Evolutionary conservation across 768 basidiomycete genomes (phyloP), one percentile per base, ranked within the genome.

Genomic region (Filobasidium wieringae): DNA sequence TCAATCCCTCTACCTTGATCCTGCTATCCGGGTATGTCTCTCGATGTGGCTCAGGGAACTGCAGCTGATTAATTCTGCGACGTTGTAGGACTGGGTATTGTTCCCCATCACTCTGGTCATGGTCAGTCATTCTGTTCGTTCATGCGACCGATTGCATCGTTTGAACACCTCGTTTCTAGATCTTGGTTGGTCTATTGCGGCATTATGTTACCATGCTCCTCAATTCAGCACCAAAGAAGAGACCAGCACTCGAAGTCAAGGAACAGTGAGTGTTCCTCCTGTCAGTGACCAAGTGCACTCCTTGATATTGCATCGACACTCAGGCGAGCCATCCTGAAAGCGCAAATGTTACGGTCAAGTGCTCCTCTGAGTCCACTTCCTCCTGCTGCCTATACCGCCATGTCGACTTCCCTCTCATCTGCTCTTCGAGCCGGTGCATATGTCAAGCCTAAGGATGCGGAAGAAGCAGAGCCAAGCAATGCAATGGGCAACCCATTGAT

Each of bases 91-190:
- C 55, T 75, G 74, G 75, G 75, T 96, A 41, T 76, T 96, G 58
- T 90, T 96, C 76, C 92, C 92, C 53, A 95, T 96, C 76, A 96
- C 91, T 52, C 78, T 95, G 61, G 90, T 96, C 71, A 95, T 95
- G 91, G 92, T 88, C 62, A 66, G 81, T 76, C 60, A 53, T 37
- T n/a, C 36, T 37, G 9, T n/a, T 9, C 36, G 11, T 9, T n/a
- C 36, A 37, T 9, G n/a, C 36, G n/a, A 37, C 11, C 36, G 36
- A 37, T 9, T 9, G 11, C 8, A 32, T 51, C 29, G 6, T 17
- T 32, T 52, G 51, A 52, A 11, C 27, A 32, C 29, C 11, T 12
- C 41, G 19, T 4, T 19, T 4, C 49, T 67, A 93, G 91, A 87
- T 95, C 66, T 78, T 95, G 47, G 90, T 95, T 37, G 93, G 95